Base-by-base conservation (phyloP, 129 eudicot species). In the Flaveria brownii region DNA sequence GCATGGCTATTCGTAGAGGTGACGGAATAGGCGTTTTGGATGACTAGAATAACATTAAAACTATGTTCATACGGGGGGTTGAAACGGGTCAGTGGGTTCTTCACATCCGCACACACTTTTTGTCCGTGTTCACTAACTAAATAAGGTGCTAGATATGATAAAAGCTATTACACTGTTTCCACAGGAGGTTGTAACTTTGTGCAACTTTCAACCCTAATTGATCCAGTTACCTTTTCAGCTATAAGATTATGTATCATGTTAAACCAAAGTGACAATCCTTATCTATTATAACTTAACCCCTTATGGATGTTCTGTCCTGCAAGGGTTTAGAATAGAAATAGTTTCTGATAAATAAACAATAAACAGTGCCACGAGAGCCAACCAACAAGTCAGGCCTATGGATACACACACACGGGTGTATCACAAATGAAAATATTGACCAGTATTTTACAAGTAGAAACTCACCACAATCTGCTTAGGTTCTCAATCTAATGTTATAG, bases 371-470 rank as follows among this genome's bases (percentile, higher is more conserved):
- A 43, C 36, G 5, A 42, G 11, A 20, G 72, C 16, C 72, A 20
- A 68, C 30, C 72, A 42, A 68, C 55, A 12, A 68, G 55, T 1
- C 15, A 54, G 52, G 51, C 51, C 12, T 10, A 16, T 41, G 16
- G 30, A 45, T 45, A 11, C 3, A 11, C 2, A 45, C 50, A 11
- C 50, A 67, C 28, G 2, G 6, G 52, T 50, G 28, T 26, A 45
- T 30, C 16, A n/a, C 14, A 39, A 12, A 66, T 39, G 12, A n/a
- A 46, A 45, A 60, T 43, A 55, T 69, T 15, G n/a, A 65, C 23
- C 65, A 64, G 51, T 30, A 9, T 65, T 51, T 20, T 49, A 75
- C 25, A 76, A 49, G 64, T 65, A 76, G 66, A 33, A 76, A 33
- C 54, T 65, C 54, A 50, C 6, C 23, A 39, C 26, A 76, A 39